Base-by-base conservation (phyloP, 31 red algal genomes). In the Endocladia muricata region DNA sequence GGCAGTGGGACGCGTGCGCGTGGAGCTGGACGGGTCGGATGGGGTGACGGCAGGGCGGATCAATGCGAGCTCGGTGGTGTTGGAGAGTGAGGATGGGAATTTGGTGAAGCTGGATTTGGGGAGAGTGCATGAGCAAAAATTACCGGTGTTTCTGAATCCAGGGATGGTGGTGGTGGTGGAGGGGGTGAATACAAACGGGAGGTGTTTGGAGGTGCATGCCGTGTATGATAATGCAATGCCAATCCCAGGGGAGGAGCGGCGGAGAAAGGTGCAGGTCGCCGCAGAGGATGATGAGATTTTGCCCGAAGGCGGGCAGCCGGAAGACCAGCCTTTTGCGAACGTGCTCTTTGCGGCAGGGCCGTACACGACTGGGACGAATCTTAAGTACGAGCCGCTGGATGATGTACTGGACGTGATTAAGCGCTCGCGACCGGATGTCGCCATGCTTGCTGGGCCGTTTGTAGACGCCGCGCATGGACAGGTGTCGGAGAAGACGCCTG, bases 11-110 rank as follows among this genome's bases (percentile, higher is more conserved):
- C 61, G 73, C 1, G 73, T 88, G 37, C 44, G 84, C 15, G 74
- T 74, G 6, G 84, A 88, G 41, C 38, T 88, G 63, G 84, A 88
- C 37, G 84, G 63, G 8, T 23, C 37, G 4, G 62, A 78, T 28
- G 73, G 60, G 28, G 36, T 39, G 0, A n/a, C 15, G 2, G 30
- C 9, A 3, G 84, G 39, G 2, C 0, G 51, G 13, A 79, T 88
- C 51, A 88, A 88, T 70, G 7, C 2, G 1, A 55, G 73, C 26
- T 88, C 84, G 1, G 84, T 88, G 9, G 11, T 88, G 11, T 58
- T 88, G 23, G 84, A 88, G 74, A 79, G 65, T 47, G 84, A 79
- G 33, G 84, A 88, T 28, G 84, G 84, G 26, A 59, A 88, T 39
- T 21, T 65, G 1, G 66, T 88, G 32, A 88, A 88, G 36, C 56